Evolutionary conservation across 1,139 yeast genomes (phyloP).

Genomic region (Yarrowia galli): DNA sequence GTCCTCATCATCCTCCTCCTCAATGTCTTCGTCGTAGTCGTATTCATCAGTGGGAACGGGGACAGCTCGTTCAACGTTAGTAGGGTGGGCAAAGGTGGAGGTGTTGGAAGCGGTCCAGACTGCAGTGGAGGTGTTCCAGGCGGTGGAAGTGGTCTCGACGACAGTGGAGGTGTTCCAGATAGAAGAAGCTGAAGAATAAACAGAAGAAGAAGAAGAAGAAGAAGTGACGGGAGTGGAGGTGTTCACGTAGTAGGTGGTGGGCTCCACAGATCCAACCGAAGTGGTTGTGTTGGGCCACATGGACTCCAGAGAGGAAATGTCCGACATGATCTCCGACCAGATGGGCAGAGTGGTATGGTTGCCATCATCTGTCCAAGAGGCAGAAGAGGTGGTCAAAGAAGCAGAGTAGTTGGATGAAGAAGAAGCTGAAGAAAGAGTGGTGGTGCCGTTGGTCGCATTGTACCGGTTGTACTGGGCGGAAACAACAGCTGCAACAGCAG

Average conservation of each 20-base stretch:
- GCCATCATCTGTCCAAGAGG: constrained; percentile 17
- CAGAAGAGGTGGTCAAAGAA: constrained; percentile 14
- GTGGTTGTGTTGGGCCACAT: not conserved
- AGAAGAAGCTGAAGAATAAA: constrained; percentile 2
- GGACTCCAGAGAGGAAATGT: constrained; percentile 15
- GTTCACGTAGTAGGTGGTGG: constrained; percentile 18
- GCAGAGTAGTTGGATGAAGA: constrained; percentile 19
- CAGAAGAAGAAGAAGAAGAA: not conserved
- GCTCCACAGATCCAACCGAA: not conserved
- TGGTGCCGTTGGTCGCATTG: constrained; percentile 25
- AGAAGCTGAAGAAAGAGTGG: constrained; percentile 14
- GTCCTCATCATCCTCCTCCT: not conserved
- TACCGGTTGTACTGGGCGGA: constrained; percentile 25
- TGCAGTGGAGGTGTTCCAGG: constrained; percentile 27
- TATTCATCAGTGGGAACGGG: constrained; percentile 7
- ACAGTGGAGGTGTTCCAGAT: constrained; percentile 1
- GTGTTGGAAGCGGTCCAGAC: constrained; percentile 32
- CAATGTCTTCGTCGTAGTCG: not conserved
- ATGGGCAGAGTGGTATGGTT: constrained; percentile 25
- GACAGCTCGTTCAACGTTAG: constrained; percentile 18
- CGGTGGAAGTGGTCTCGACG: constrained; percentile 4
- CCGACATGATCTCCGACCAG: constrained; percentile 19
- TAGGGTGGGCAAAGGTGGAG: constrained; percentile 5
- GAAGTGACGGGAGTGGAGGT: constrained; percentile 3
- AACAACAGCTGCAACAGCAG: constrained; percentile 28